Evolutionary conservation across 805 yeast genomes (phyloP), one percentile per base, ranked within the genome.

Genomic region (Spathaspora gorwiae): DNA sequence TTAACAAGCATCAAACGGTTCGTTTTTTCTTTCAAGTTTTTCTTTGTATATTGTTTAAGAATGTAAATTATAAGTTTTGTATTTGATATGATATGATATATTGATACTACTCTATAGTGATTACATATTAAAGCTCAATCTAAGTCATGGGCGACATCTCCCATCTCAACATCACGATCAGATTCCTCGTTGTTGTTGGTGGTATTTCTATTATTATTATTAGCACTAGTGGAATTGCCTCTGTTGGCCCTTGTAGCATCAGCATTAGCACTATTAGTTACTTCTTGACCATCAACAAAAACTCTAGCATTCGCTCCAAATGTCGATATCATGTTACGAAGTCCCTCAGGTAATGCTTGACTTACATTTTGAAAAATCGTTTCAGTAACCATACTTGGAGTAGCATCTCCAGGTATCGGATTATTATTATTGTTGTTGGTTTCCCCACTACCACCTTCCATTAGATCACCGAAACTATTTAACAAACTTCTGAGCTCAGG

Each of bases 381-480:
- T 7, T 36, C 39, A 36, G 30, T 12, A 26, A 35, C 7, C 5
- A 19, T 19, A 19, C 24, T 19, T 19, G 24, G 24, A 19, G 24
- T 19, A 19, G 24, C 24, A 19, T 19, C 24, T 19, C 24, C 24
- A 19, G 24, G 24, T 19, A 19, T 19, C 5, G 24, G 24, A 2
- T 3, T 19, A 19, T 19, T 19, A 5, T 19, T 19, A 19, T 19
- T 19, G 24, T 19, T 19, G 5, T n/a, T n/a, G n/a, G n/a, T 19
- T 19, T 19, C 24, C 24, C 24, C 24, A 2, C 24, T 19, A 10
- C 37, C 11, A n/a, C 5, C 5, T 37, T 57, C 60, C 43, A 59
- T 48, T 24, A 57, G 40, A 27, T 52, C 57, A 2, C 64, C 64
- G 42, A 59, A 49, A 31, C 56, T 55, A 43, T 59, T 59, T 29